Percentiles rank a stretch among this genome's conserved stretches.
Conservation (phyloP, 2,329 filamentous ascomycete genomes). For the Trichoderma pleuroti region DNA sequence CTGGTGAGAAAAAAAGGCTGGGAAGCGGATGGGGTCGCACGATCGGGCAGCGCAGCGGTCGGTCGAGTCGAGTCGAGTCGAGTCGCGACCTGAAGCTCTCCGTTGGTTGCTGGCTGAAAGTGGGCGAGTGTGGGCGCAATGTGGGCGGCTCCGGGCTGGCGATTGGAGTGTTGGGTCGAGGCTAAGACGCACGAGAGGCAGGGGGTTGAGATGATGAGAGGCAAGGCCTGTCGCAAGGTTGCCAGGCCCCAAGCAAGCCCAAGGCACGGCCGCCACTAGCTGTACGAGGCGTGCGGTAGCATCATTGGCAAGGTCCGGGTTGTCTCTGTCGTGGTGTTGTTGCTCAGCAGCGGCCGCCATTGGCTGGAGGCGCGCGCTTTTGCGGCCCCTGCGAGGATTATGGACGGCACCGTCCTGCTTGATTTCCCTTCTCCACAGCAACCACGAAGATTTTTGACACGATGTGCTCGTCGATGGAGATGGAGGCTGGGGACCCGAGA, state of each 20-base stretch:
- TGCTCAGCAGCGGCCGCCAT: neutral
- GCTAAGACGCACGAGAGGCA: slow-evolving; percentile 12
- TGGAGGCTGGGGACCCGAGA: neutral
- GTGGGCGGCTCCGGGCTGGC: slow-evolving; percentile 12
- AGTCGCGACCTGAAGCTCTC: slow-evolving; percentile 1
- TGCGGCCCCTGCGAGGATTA: slow-evolving; percentile 1
- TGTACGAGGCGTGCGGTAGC: neutral
- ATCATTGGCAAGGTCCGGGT: neutral
- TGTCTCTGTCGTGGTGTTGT: neutral
- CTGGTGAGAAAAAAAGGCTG: slow-evolving; percentile 6
- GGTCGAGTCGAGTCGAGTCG: neutral
- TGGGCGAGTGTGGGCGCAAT: slow-evolving; percentile 10
- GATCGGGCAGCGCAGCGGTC: slow-evolving; percentile 15
- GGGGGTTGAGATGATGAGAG: slow-evolving; percentile 17
- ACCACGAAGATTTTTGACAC: neutral
- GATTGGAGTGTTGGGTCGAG: slow-evolving; percentile 10
- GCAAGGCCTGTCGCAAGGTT: neutral
- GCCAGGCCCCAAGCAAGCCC: neutral
- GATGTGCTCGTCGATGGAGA: neutral
- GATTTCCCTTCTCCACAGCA: slow-evolving; percentile 19
- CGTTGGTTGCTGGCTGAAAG: slow-evolving; percentile 16
- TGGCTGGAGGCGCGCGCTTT: neutral
- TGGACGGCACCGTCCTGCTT: neutral
- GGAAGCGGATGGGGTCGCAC: slow-evolving; percentile 11
- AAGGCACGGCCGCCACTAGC: neutral